A percentile compares a stretch with the other conserved stretches of the same genome.
These are phyloP conservation scores for Blastocystis sp. DNA, from an alignment of 352 stramenopile species.

Conservation along the genomic window DNA sequence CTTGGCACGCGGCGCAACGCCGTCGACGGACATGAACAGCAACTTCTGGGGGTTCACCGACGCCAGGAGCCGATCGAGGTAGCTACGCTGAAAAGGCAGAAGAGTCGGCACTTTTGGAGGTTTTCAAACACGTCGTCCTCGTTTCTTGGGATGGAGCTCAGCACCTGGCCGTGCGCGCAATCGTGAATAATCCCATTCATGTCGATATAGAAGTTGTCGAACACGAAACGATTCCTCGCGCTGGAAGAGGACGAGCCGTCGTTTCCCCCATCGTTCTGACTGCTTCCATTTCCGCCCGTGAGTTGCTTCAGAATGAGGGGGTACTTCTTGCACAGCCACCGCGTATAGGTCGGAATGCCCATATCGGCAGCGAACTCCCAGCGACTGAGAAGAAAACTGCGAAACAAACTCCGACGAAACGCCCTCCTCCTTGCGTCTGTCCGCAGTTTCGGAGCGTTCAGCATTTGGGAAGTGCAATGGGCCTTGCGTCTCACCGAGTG, in stretches of 20 bases:
- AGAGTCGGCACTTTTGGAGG: constrained; percentile 77
- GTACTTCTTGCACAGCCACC: constrained; percentile 67
- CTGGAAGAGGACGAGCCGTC: not conserved
- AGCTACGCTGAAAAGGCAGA: constrained; percentile 69
- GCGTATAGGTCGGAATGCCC: constrained; percentile 67
- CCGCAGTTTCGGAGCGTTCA: not conserved
- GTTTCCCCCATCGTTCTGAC: not conserved
- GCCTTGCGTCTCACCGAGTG: not conserved
- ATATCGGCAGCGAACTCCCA: not conserved
- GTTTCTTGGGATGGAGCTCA: constrained; percentile 78
- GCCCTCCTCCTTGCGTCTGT: not conserved
- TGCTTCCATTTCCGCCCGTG: not conserved
- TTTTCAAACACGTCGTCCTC: constrained; percentile 84
- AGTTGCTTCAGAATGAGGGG: constrained; percentile 58
- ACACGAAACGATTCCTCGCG: constrained; percentile 58
- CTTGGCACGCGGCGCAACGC: constrained; percentile 82
- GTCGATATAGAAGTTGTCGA: constrained; percentile 85
- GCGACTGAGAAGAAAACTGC: not conserved
- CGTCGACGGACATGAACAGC: constrained; percentile 84
- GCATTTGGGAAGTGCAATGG: not conserved
- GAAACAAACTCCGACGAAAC: not conserved
- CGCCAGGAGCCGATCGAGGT: constrained; percentile 82
- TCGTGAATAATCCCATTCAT: constrained; percentile 87
- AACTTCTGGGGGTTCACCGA: constrained; percentile 81
- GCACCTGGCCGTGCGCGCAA: constrained; percentile 79